A percentile compares a stretch with the other conserved stretches of the same genome.
Evolutionary conservation across 306 rosid species (phyloP).

Genomic region (Vigna hirtella): DNA sequence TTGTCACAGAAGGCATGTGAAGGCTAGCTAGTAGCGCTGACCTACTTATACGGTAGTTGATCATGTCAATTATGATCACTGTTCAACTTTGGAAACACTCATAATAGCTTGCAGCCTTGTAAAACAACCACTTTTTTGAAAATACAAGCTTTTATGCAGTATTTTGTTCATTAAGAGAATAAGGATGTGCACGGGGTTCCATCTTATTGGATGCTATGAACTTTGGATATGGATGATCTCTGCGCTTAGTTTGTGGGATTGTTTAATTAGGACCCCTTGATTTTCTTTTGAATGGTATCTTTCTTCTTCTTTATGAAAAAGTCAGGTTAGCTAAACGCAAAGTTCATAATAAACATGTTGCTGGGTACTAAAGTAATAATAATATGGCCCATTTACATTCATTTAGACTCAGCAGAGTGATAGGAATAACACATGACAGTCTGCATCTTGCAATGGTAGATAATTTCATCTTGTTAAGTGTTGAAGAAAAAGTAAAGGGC

Average conservation of each 20-base stretch:
- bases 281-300: too few relatives aligned
- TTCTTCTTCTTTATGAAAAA: background rate
- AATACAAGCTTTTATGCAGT: too few relatives aligned
- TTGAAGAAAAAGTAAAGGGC: background rate
- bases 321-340: too few relatives aligned
- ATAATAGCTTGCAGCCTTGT: background rate
- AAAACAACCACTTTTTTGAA: background rate
- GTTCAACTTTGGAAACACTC: background rate
- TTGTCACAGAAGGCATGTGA: background rate
- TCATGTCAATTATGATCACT: background rate
- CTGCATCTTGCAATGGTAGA: background rate
- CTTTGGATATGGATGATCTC: too few relatives aligned
- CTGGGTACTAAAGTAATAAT: background rate
- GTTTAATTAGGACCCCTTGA: too few relatives aligned
- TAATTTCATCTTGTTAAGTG: background rate
- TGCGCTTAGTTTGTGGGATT: too few relatives aligned
- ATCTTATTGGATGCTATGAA: too few relatives aligned
- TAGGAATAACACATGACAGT: background rate
- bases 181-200: too few relatives aligned
- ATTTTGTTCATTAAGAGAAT: too few relatives aligned
- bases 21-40: background rate
- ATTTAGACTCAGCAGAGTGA: background rate
- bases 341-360: background rate
- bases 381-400: background rate
- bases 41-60: background rate